Evolutionary conservation across 2,329 filamentous ascomycete species (phyloP).

Genomic region (Pseudogymnoascus sp.): DNA sequence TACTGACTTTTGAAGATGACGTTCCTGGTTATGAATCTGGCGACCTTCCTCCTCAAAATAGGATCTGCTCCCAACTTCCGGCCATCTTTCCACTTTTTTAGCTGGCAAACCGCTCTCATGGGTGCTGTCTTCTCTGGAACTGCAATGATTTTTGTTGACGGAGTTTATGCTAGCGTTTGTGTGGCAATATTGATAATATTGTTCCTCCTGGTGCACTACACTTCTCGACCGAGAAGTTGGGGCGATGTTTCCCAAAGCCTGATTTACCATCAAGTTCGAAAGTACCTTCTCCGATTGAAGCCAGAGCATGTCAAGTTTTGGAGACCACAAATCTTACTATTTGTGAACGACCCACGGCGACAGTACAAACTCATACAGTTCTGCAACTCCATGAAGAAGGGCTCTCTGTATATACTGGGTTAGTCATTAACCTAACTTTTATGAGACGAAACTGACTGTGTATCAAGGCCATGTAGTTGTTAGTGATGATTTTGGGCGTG

Average conservation of each 20-base stretch:
- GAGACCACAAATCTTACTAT: constrained; percentile 77
- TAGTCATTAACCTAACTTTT: neutral
- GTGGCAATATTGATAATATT: constrained; percentile 67
- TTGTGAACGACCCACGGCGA: constrained; percentile 74
- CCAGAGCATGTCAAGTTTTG: constrained; percentile 92
- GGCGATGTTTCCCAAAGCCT: constrained; percentile 84
- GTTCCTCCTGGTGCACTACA: constrained; percentile 79
- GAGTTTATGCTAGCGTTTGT: constrained; percentile 68
- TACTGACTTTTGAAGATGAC: constrained; percentile 54
- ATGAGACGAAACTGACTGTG: neutral
- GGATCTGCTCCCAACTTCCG: constrained; percentile 84
- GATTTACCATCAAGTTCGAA: constrained; percentile 82
- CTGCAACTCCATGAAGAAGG: constrained; percentile 87
- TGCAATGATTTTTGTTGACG: constrained; percentile 88
- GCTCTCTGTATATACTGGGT: constrained; percentile 53
- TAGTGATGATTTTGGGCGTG: constrained; percentile 69
- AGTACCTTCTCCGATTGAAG: constrained; percentile 73
- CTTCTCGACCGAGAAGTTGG: constrained; percentile 79
- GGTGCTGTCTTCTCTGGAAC: constrained; percentile 69
- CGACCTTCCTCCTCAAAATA: constrained; percentile 79
- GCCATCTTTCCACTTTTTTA: constrained; percentile 84
- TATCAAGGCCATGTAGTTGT: constrained; percentile 85
- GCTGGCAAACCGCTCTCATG: constrained; percentile 69
- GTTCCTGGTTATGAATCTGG: constrained; percentile 80
- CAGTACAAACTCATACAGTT: constrained; percentile 83